Evolutionary conservation across 2,329 filamentous ascomycete genomes (phyloP).

Genomic region (Herpomyces periplanetae): DNA sequence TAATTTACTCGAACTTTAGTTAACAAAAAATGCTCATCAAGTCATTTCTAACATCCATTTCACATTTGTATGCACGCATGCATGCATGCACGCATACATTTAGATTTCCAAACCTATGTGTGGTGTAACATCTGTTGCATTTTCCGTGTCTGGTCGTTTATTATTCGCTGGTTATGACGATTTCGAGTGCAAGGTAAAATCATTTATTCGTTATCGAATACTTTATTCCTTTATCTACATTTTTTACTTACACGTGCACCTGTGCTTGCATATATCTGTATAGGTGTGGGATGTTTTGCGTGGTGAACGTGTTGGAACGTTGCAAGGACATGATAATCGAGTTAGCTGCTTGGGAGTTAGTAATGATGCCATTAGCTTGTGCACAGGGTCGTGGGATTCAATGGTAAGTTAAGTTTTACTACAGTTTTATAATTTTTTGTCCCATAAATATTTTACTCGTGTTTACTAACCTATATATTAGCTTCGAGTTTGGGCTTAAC

Average conservation of each 20-base stretch:
- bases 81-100: conserved; percentile 3
- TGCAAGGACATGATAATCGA: conserved; percentile 90
- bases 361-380: conserved; percentile 94
- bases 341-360: conserved; percentile 95
- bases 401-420: conserved; percentile 63
- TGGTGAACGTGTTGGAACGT: conserved; percentile 77
- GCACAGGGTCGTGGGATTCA: conserved; percentile 97
- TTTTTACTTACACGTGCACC: conserved; percentile 5
- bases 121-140: conserved; percentile 89
- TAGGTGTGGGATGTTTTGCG: conserved; percentile 93
- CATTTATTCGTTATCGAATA: conserved; percentile 2
- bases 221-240: background rate
- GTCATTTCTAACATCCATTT: conserved; percentile 1
- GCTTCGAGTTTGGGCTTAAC: too few species aligned
- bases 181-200: conserved; percentile 86
- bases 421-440: too few species aligned
- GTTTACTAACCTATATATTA: too few species aligned
- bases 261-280: too few species aligned
- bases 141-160: conserved; percentile 74
- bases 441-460: too few species aligned
- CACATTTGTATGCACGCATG: conserved; percentile 2
- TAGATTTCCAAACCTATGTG: conserved; percentile 90
- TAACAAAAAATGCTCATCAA: conserved; percentile 1
- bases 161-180: conserved; percentile 94
- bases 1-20: background rate